Evolutionary conservation across 805 yeast genomes (phyloP).

Genomic region (Yarrowia porcina): DNA sequence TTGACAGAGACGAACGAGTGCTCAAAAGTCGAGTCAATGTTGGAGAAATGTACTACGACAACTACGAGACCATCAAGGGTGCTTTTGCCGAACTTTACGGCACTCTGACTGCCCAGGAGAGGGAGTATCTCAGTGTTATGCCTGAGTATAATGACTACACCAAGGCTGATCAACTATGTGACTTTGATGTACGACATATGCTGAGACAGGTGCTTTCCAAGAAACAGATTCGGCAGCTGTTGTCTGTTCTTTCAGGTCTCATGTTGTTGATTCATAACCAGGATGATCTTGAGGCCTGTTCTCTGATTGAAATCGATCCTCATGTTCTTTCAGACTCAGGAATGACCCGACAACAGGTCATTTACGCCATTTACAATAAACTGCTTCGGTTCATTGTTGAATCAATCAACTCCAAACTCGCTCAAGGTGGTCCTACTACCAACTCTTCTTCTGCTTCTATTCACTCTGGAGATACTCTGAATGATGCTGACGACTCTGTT

Average conservation of each 20-base stretch:
- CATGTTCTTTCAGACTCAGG: conserved; percentile 30
- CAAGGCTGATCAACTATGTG: conserved; percentile 6
- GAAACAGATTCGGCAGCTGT: conserved; percentile 34
- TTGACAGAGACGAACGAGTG: conserved; percentile 16
- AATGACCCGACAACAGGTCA: conserved; percentile 35
- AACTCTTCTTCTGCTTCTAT: conserved; percentile 3
- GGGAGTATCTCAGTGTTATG: not conserved
- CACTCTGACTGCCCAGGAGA: conserved; percentile 12
- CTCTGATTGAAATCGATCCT: conserved; percentile 41
- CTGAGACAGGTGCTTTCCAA: conserved; percentile 10
- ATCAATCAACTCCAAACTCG: conserved; percentile 38
- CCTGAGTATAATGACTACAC: conserved; percentile 17
- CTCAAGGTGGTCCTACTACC: conserved; percentile 33
- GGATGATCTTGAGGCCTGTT: conserved; percentile 43
- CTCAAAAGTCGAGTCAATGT: conserved; percentile 10
- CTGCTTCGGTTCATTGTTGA: conserved; percentile 38
- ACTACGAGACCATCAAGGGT: conserved; percentile 17
- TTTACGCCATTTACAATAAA: conserved; percentile 38
- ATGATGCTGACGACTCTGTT: conserved; percentile 28
- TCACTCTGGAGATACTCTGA: conserved; percentile 25
- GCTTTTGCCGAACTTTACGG: conserved; percentile 21
- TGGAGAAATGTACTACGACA: conserved; percentile 21
- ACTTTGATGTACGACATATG: conserved; percentile 17
- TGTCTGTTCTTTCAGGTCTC: conserved; percentile 42
- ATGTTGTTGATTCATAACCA: conserved; percentile 40